Base-by-base conservation (phyloP, 2,329 filamentous ascomycete species). In the Daldinia sp. region DNA sequence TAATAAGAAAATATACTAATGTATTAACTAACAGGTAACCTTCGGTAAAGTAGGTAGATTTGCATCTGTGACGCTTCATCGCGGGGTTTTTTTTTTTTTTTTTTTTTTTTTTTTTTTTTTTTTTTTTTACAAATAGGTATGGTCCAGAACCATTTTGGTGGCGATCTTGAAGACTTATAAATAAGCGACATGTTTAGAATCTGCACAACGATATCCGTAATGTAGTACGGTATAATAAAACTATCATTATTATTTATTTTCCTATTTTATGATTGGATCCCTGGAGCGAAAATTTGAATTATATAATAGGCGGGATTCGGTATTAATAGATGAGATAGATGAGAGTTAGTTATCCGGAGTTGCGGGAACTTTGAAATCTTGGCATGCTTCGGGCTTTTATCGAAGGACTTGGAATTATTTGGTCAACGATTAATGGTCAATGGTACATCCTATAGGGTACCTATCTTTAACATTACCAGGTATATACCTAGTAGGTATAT, bases 351-450 rank as follows among this genome's bases (percentile, higher is more conserved):
- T 37, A 61, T 64, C 59, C 68, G 68, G 65, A 70, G 65, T 66
- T 70, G 58, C 65, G 68, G 68, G 61, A 55, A 68, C 33, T 58
- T 46, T 12, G 7, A 23, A 26, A 60, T 65, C 68, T 70, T 68
- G 62, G 65, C 65, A 39, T n/a, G 23, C 15, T 10, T 62, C 61
- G 53, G 62, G 50, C 41, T 63, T 65, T 61, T 37, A 50, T 64
- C 28, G 23, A 68, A 61, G 58, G 53, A 65, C 57, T 65, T 54
- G 64, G 51, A 53, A 56, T 60, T 60, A 35, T 37, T 35, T 62
- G 37, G 51, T 46, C 28, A 46, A 57, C 53, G 56, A 28, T 44
- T 55, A 60, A 37, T 56, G 42, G 44, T 50, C n/a, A 50, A n/a
- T 50, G 46, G 46, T n/a, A 28, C 30, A 6, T 33, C 30, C 30